Evolutionary conservation across 805 yeast genomes (phyloP).

Genomic region (Hermanozyma aechmeae): DNA sequence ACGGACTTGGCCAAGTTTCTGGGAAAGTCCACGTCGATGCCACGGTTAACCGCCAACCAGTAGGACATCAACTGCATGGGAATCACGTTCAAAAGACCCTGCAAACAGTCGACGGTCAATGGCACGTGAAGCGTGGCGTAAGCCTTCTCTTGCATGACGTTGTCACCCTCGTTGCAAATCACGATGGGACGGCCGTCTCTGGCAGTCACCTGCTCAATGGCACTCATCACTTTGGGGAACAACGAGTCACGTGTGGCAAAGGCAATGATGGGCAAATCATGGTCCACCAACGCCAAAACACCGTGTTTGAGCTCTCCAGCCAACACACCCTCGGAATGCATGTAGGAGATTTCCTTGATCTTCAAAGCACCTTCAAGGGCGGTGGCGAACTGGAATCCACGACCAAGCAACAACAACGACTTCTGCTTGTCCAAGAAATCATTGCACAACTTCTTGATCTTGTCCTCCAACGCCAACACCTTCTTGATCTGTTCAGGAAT

Average conservation of each 20-base stretch:
- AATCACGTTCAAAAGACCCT: constrained; percentile 88
- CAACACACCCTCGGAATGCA: constrained; percentile 98
- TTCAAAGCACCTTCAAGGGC: constrained; percentile 98
- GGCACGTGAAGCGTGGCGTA: constrained; percentile 84
- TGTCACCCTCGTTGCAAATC: constrained; percentile 77
- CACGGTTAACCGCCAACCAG: constrained; percentile 92
- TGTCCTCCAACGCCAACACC: constrained; percentile 64
- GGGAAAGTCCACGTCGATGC: constrained; percentile 97
- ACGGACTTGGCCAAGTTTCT: constrained; percentile 97
- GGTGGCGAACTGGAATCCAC: constrained; percentile 96
- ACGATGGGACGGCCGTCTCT: constrained; percentile 96
- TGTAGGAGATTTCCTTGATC: constrained; percentile 95
- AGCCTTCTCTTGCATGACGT: constrained; percentile 47
- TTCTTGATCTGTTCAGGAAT: constrained; percentile 81
- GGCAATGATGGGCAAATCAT: constrained; percentile 85
- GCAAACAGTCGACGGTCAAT: constrained; percentile 91
- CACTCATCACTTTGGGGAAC: constrained; percentile 92
- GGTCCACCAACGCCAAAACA: constrained; percentile 93
- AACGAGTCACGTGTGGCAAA: constrained; percentile 94
- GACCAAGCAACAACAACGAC: constrained; percentile 83
- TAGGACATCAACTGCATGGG: constrained; percentile 95
- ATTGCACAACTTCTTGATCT: constrained; percentile 69
- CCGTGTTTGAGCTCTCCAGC: constrained; percentile 99
- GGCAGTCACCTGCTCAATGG: constrained; percentile 93
- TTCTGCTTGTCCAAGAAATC: constrained; percentile 68